A percentile compares a stretch with the other conserved stretches of the same genome.
phyloP scores from a whole-genome alignment of 2,329 filamentous ascomycete species.

The Colletotrichum euphorbiae region DNA sequence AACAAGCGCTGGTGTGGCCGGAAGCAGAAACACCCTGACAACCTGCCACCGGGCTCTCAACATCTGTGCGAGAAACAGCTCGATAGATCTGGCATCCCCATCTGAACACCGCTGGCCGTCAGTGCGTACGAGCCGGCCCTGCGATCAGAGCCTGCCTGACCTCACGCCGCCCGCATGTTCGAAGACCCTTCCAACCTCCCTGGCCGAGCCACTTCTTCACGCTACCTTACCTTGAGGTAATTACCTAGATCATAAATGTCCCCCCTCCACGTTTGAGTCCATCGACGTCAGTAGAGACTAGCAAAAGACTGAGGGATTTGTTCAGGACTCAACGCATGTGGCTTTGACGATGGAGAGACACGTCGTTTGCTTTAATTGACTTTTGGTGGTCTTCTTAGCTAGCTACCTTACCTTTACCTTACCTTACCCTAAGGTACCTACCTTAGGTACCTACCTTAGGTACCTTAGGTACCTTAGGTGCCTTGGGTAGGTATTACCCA shows the following conservation, averaged over 20 bases:
- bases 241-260: background rate
- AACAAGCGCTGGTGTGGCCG: slow-evolving; percentile 18
- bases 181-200: slow-evolving; percentile 24
- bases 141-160: slow-evolving; percentile 6
- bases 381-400: background rate
- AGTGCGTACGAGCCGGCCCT: slow-evolving; percentile 23
- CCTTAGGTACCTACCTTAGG: too few relatives aligned
- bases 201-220: slow-evolving; percentile 7
- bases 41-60: slow-evolving; percentile 3
- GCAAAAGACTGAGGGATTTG: background rate
- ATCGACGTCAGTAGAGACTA: background rate
- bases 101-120: slow-evolving; percentile 14
- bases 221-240: background rate
- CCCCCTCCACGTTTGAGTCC: background rate
- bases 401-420: too few relatives aligned
- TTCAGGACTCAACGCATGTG: slow-evolving; percentile 9
- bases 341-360: background rate
- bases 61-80: slow-evolving; percentile 31
- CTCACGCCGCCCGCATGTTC: slow-evolving; percentile 8
- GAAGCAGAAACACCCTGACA: slow-evolving; percentile 20
- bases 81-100: slow-evolving; percentile 14
- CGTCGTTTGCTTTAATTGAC: slow-evolving; percentile 19
- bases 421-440: background rate
- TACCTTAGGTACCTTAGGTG: background rate
- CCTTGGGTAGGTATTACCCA: too few relatives aligned